These are phyloP conservation scores for Nepenthes mirabilis DNA, from an alignment of 148 eudicot species.

Conservation along the genomic window DNA sequence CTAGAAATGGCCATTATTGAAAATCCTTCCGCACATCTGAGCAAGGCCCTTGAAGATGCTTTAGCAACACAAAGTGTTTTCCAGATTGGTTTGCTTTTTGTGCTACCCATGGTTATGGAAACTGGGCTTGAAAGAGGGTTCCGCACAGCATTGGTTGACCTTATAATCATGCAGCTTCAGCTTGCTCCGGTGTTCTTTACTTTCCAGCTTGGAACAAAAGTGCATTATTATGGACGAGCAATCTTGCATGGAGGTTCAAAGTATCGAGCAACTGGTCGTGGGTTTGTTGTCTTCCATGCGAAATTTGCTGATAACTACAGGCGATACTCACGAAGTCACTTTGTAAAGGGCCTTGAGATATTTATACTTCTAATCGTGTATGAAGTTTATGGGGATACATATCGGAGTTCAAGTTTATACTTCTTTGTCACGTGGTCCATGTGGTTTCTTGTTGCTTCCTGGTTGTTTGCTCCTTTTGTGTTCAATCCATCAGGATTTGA, in stretches of 20 bases:
- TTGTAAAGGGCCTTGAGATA: constrained; percentile 84
- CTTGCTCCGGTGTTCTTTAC: constrained; percentile 94
- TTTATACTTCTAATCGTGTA: constrained; percentile 60
- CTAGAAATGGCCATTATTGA: constrained; percentile 61
- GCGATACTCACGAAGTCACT: constrained; percentile 84
- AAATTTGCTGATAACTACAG: constrained; percentile 93
- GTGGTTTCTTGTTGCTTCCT: constrained; percentile 93
- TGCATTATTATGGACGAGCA: constrained; percentile 85
- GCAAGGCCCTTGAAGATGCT: constrained; percentile 72
- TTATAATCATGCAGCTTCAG: constrained; percentile 90
- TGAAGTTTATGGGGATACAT: constrained; percentile 66
- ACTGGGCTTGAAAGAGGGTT: constrained; percentile 88
- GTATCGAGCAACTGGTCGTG: constrained; percentile 96
- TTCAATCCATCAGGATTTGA: constrained; percentile 98
- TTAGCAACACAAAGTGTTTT: constrained; percentile 70
- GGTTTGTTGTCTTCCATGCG: constrained; percentile 94
- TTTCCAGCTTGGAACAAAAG: constrained; percentile 96
- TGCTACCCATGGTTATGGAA: constrained; percentile 98
- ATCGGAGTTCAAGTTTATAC: constrained; percentile 63
- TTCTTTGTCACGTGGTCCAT: constrained; percentile 79
- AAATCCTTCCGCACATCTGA: constrained; percentile 32
- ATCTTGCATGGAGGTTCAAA: constrained; percentile 94
- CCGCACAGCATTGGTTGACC: constrained; percentile 82
- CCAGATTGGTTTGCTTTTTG: constrained; percentile 75
- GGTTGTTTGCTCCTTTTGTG: constrained; percentile 95